These are phyloP conservation scores for Proliferodiscus dingleyae DNA, from an alignment of 2,329 filamentous ascomycete genomes.

Conservation along the genomic window DNA sequence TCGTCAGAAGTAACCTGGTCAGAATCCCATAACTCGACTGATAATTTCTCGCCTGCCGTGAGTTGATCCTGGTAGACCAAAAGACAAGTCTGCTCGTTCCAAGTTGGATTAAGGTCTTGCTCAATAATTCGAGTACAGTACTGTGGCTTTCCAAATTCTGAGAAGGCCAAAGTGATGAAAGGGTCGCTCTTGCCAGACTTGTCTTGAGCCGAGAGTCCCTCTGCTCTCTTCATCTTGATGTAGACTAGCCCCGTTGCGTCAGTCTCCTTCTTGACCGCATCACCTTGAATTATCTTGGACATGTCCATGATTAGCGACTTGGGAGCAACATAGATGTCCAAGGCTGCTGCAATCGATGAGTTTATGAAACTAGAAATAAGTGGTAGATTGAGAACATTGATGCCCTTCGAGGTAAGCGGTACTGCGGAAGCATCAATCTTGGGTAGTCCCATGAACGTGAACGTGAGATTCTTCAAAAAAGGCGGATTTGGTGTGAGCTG, in stretches of 20 bases:
- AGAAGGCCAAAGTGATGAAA: slow-evolving; percentile 19
- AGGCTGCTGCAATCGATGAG: slow-evolving; percentile 16
- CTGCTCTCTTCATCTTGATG: slow-evolving; percentile 19
- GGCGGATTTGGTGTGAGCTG: slow-evolving; percentile 18
- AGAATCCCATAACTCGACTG: slow-evolving; percentile 18
- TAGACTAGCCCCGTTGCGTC: slow-evolving; percentile 18
- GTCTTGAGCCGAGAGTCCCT: slow-evolving; percentile 15
- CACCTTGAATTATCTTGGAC: slow-evolving; percentile 19
- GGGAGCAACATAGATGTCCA: slow-evolving; percentile 19
- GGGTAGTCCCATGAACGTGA: slow-evolving; percentile 20
- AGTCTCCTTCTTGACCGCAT: slow-evolving; percentile 18
- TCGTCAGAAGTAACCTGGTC: slow-evolving; percentile 15
- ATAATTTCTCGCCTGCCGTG: slow-evolving; percentile 16
- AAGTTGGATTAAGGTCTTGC: slow-evolving; percentile 16
- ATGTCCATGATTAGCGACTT: slow-evolving; percentile 21
- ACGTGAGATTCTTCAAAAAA: slow-evolving; percentile 18
- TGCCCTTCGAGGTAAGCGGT: slow-evolving; percentile 16
- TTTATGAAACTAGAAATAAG: slow-evolving; percentile 18
- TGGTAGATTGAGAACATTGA: slow-evolving; percentile 17
- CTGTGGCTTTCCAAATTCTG: slow-evolving; percentile 16
- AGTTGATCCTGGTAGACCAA: slow-evolving; percentile 19
- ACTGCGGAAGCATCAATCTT: slow-evolving; percentile 19
- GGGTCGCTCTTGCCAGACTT: slow-evolving; percentile 19
- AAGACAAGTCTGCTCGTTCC: slow-evolving; percentile 19
- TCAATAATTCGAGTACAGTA: slow-evolving; percentile 20